Base-by-base conservation (phyloP, 805 yeast species). In the Spathaspora gorwiae region DNA sequence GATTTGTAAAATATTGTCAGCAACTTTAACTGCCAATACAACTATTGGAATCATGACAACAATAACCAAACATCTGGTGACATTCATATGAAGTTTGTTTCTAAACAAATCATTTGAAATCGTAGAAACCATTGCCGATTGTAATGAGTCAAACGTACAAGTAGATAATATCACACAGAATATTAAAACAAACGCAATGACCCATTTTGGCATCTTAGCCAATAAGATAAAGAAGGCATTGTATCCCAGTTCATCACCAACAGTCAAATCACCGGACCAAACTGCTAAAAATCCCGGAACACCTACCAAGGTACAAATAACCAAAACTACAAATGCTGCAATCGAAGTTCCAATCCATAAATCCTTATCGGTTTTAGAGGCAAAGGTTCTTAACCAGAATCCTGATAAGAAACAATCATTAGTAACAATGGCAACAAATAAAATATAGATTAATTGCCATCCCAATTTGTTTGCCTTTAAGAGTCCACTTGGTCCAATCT, bases 311-410 rank as follows among this genome's bases (percentile, higher is more conserved):
- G 86, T 78, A 49, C 84, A 80, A 47, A 89, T 73, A 11, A 74
- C 69, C 46, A 84, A 78, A 37, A 82, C 70, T 19, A 85, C 76
- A 46, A 86, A 61, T 0, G 90, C 76, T 0, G 97, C 96, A 48
- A 90, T 68, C 3, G 83, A 72, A 44, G 90, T 79, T 26, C 94
- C 95, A 52, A 87, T 77, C 62, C 77, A 62, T 55, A 90, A 73
- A 58, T 90, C 96, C 52, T 72, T 78, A 64, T 90, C 80, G 7
- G 88, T 70, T 51, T 79, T 80, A 6, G 96, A 83, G 6, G 98
- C 96, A 70, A 90, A 90, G 0, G 98, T 87, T 58, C 98, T 75
- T 49, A 90, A 69, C 98, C 98, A 90, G 62, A 90, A 90, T 0
- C 96, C 96, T 30, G 95, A 79, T 75, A 90, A 69, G 65, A 90